phyloP scores from a whole-genome alignment of 768 basidiomycete species.

The Mycena vulgaris region DNA sequence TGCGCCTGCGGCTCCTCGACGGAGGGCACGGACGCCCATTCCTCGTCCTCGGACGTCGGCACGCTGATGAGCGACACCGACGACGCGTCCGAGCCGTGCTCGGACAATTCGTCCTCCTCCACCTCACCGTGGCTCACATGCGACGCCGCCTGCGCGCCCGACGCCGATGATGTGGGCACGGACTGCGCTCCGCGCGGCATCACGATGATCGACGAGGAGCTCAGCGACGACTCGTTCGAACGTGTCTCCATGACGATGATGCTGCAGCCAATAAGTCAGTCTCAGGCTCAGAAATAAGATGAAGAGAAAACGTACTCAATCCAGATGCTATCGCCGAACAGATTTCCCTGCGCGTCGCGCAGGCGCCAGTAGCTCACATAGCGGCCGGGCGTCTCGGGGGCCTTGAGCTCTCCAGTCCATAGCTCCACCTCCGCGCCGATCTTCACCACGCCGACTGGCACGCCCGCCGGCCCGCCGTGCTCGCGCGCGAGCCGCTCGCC shows the following conservation, averaged over 20 bases:
- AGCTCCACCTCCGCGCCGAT: conserved; percentile 74
- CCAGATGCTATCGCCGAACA: conserved; percentile 86
- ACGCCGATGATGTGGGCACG: conserved; percentile 45
- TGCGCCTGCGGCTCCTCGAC: conserved; percentile 49
- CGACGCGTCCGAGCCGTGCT: conserved; percentile 62
- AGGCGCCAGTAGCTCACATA: conserved; percentile 87
- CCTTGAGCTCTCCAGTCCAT: conserved; percentile 85
- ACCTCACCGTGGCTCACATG: conserved; percentile 21
- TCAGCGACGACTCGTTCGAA: conserved; percentile 57
- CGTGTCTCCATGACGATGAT: conserved; percentile 76
- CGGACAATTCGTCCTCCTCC: conserved; percentile 50
- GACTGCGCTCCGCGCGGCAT: conserved; percentile 65
- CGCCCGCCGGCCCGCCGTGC: conserved; percentile 44
- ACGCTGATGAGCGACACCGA: conserved; percentile 74
- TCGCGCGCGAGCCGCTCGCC: conserved; percentile 72
- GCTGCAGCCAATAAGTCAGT: conserved; percentile 51
- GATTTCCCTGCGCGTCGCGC: conserved; percentile 66
- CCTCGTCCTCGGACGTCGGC: conserved; percentile 70
- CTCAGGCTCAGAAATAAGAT: background rate
- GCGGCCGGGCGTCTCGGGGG: conserved; percentile 80
- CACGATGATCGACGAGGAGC: conserved; percentile 77
- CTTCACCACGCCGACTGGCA: conserved; percentile 70
- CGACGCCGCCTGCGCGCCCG: conserved; percentile 1
- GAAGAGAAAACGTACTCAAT: conserved; percentile 73
- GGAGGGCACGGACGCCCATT: conserved; percentile 55